These are phyloP conservation scores for Plantago major DNA, from an alignment of 257 asterid species.

Conservation along the genomic window DNA sequence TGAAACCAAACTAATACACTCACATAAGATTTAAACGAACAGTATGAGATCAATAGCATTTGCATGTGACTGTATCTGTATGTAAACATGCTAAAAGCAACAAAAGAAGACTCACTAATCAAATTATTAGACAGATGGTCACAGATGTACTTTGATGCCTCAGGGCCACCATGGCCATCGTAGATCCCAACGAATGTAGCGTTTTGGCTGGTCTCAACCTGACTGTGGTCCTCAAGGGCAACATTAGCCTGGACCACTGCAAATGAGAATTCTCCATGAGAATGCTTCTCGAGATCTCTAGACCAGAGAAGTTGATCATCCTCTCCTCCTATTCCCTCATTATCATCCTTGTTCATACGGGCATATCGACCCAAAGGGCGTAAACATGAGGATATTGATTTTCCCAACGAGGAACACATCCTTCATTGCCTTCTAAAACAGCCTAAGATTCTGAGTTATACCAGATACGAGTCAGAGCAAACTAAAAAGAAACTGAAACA, in stretches of 20 bases:
- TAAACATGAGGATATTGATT: slow-evolving; percentile 48
- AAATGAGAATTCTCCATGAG: slow-evolving; percentile 70
- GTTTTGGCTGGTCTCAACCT: slow-evolving; percentile 55
- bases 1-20: neutral
- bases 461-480: too few species aligned
- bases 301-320: slow-evolving; percentile 66
- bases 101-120: slow-evolving; percentile 41
- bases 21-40: neutral
- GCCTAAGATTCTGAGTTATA: too few species aligned
- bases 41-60: slow-evolving; percentile 5
- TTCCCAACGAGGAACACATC: slow-evolving; percentile 74
- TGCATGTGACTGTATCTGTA: neutral
- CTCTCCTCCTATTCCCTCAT: slow-evolving; percentile 37
- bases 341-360: slow-evolving; percentile 64
- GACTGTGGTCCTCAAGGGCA: slow-evolving; percentile 69
- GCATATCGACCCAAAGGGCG: slow-evolving; percentile 72
- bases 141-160: slow-evolving; percentile 53
- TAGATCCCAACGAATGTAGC: slow-evolving; percentile 77
- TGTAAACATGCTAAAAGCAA: slow-evolving; percentile 2
- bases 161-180: slow-evolving; percentile 90
- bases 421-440: slow-evolving; percentile 53
- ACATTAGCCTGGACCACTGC: slow-evolving; percentile 71
- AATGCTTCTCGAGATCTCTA: slow-evolving; percentile 74
- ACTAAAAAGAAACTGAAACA: too few species aligned
- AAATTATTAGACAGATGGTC: slow-evolving; percentile 52